Evolutionary conservation across 345 rosid genomes (phyloP).

Genomic region (Pugionium dolabratum): DNA sequence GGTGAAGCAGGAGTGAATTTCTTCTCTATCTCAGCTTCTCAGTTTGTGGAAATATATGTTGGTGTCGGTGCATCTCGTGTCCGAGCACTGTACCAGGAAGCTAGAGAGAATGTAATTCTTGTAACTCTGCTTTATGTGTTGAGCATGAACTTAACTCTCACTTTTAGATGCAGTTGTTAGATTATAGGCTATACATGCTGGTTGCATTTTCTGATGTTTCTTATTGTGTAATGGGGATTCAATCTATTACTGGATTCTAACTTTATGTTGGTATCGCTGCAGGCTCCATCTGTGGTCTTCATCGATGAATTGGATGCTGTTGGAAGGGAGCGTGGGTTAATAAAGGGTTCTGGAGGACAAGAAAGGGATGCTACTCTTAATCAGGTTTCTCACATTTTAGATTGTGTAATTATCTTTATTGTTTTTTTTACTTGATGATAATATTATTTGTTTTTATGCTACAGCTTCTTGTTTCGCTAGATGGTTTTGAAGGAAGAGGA

Average conservation of each 20-base stretch:
- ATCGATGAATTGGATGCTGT: slow-evolving; percentile 97
- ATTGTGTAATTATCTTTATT: slow-evolving; percentile 1
- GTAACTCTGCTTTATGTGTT: slow-evolving; percentile 10
- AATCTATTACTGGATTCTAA: slow-evolving; percentile 13
- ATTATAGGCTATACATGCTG: neutral
- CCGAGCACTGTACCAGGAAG: slow-evolving; percentile 91
- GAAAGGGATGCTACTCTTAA: slow-evolving; percentile 98
- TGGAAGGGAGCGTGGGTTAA: slow-evolving; percentile 94
- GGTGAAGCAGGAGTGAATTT: slow-evolving; percentile 97
- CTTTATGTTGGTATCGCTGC: slow-evolving; percentile 16
- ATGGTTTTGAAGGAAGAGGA: slow-evolving; percentile 98
- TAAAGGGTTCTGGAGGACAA: slow-evolving; percentile 96
- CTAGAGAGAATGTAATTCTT: slow-evolving; percentile 66
- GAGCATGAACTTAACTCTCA: neutral
- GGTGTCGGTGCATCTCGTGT: slow-evolving; percentile 98
- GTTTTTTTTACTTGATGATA: neutral
- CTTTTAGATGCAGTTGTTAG: neutral
- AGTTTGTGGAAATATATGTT: slow-evolving; percentile 94
- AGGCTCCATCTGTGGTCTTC: slow-evolving; percentile 95
- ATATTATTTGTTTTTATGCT: slow-evolving; percentile 9
- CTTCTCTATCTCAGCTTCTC: slow-evolving; percentile 97
- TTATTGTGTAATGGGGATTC: neutral
- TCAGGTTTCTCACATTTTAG: slow-evolving; percentile 56
- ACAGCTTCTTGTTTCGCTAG: slow-evolving; percentile 90
- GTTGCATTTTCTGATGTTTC: slow-evolving; percentile 5